phyloP scores from a whole-genome alignment of 306 rosid genomes.

The Rosa multiflora region DNA sequence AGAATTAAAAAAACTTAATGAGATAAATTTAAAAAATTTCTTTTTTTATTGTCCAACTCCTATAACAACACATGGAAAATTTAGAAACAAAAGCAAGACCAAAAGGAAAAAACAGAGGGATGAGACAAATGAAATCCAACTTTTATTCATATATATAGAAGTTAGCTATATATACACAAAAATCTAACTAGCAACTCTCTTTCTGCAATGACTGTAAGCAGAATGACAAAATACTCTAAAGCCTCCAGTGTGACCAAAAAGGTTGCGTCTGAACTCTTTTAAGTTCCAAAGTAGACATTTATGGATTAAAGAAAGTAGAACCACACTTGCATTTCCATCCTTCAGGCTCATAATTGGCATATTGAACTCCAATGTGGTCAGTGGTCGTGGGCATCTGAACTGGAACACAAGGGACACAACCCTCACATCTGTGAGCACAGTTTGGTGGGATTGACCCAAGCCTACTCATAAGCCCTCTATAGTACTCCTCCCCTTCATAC shows the following conservation, averaged over 20 bases:
- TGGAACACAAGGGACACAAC: slow-evolving; percentile 39
- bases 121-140: neutral
- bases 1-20: too few species aligned
- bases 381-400: slow-evolving; percentile 32
- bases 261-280: too few species aligned
- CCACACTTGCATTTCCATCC: slow-evolving; percentile 53
- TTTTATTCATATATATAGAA: neutral
- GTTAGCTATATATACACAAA: neutral
- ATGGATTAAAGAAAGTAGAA: slow-evolving; percentile 34
- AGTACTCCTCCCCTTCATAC: slow-evolving; percentile 8
- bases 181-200: neutral
- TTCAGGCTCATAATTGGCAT: slow-evolving; percentile 42
- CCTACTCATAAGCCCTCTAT: slow-evolving; percentile 24
- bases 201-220: neutral
- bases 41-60: too few species aligned
- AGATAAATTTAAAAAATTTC: too few species aligned
- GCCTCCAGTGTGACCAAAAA: neutral
- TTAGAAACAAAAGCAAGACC: too few species aligned
- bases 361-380: slow-evolving; percentile 23
- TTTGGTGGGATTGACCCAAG: slow-evolving; percentile 44
- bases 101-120: too few species aligned
- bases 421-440: slow-evolving; percentile 33
- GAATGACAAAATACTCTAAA: neutral
- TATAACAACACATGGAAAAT: too few species aligned
- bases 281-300: neutral